Evolutionary conservation across 2,329 filamentous ascomycete genomes (phyloP), one percentile per base, ranked within the genome.

Genomic region (Pezicula radicicola): DNA sequence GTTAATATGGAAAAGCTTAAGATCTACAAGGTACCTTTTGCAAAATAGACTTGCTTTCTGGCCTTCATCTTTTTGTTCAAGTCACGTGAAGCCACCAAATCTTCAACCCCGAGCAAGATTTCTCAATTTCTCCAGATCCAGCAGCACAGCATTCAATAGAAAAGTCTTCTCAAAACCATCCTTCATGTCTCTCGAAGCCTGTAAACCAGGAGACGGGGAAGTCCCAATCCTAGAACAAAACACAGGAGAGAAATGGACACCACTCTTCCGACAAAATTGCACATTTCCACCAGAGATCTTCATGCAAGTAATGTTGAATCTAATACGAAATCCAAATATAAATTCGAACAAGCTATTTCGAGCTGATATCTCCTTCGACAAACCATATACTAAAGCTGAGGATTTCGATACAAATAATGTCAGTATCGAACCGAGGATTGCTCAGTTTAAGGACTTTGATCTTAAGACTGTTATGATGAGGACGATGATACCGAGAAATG

Each of bases 401-500:
- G 62, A 63, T 2, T 54, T 63, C 4, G 60, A 66, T 27, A 57
- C 66, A 16, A 40, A 8, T 13, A 13, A 40, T n/a, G 9, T n/a
- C 13, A 58, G 66, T n/a, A 63, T 66, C 6, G 39, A 56, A 49
- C 68, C 70, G 19, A 56, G 60, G 47, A 69, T 79, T 8, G 67
- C 76, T 35, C 70, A 73, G 42, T 80, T 85, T 57, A 60, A 58
- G 46, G 69, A 65, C 45, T 75, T 76, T 53, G 58, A 67, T 28
- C 72, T 84, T 30, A 75, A 78, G 21, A 84, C 86, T 58, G 83
- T 83, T 1, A 76, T 96, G 18, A 80, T 96, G 7, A 80, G 92
- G 53, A 86, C 79, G 55, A 74, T 97, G 61, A 85, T 97, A 44
- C 93, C 93, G 3, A 79, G 93, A 47, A 96, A 96, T 68, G 82